Conservation (phyloP, 371 early-diverging fungal species). For the Mortierella sp. region DNA sequence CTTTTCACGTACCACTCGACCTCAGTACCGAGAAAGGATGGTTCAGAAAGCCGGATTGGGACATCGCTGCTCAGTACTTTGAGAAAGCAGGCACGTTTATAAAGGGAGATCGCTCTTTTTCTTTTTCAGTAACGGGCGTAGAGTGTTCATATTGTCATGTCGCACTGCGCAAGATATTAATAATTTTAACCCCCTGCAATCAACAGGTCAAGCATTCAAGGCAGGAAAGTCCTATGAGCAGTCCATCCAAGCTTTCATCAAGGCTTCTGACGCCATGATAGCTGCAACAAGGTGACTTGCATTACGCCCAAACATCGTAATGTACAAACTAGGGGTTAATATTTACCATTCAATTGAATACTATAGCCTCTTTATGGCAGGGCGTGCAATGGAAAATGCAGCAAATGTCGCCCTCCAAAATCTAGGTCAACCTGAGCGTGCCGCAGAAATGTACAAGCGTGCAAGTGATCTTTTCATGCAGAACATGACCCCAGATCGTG, state of each 20-base stretch:
- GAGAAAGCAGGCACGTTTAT: slow-evolving; percentile 83
- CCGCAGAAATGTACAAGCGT: slow-evolving; percentile 79
- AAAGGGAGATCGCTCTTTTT: too few relatives aligned
- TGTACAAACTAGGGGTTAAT: too few relatives aligned
- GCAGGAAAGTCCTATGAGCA: slow-evolving; percentile 82
- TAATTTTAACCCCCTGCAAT: neutral
- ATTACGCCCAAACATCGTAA: neutral
- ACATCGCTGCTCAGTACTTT: slow-evolving; percentile 83
- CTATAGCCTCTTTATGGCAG: slow-evolving; percentile 81
- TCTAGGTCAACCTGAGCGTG: slow-evolving; percentile 75
- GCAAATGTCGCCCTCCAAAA: slow-evolving; percentile 78
- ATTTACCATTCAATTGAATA: neutral
- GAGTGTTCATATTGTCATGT: neutral
- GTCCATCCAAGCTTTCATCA: slow-evolving; percentile 79
- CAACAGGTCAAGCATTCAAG: slow-evolving; percentile 78
- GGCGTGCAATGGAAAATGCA: slow-evolving; percentile 84
- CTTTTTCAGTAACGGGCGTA: neutral
- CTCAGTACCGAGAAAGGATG: slow-evolving; percentile 74
- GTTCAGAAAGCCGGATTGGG: slow-evolving; percentile 92
- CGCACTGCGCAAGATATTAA: neutral
- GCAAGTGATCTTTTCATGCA: slow-evolving; percentile 84
- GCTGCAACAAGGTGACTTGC: slow-evolving; percentile 72
- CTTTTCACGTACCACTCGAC: neutral
- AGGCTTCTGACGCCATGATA: slow-evolving; percentile 80
- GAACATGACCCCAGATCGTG: slow-evolving; percentile 85